These are phyloP conservation scores for Pleurotus pulmonarius DNA, from an alignment of 768 basidiomycete species.

Conservation along the genomic window DNA sequence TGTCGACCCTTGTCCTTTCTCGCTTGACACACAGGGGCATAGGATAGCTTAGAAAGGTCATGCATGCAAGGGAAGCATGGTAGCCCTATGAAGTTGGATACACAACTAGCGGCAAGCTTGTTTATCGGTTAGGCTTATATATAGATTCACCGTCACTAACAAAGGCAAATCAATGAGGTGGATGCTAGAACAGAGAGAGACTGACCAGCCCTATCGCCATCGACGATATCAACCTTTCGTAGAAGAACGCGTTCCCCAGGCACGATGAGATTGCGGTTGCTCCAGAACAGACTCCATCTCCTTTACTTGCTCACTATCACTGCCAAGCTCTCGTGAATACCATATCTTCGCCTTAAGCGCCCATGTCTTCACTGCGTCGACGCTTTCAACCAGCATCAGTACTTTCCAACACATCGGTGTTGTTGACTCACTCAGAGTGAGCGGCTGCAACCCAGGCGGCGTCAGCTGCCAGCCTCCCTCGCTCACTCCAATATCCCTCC, in stretches of 20 bases:
- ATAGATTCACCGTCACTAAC: no score
- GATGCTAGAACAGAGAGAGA: no score
- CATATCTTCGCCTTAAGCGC: constrained; percentile 44
- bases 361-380: constrained; percentile 45
- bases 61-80: no score
- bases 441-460: constrained; percentile 56
- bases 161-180: no score
- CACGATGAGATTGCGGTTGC: constrained; percentile 38
- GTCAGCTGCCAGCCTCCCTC: constrained; percentile 60
- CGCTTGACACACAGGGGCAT: no score
- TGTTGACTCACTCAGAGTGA: constrained; percentile 53
- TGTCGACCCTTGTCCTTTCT: no score
- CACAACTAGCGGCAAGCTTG: no score
- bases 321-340: constrained; percentile 55
- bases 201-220: no score
- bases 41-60: no score
- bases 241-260: constrained; percentile 43
- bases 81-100: no score
- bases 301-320: constrained; percentile 44
- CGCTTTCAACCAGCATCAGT: constrained; percentile 28
- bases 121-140: no score
- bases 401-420: neutral
- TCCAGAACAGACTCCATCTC: constrained; percentile 31
- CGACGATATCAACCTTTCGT: no score
- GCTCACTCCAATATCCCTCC: constrained; percentile 66